Conservation (phyloP, 257 asterid species). For the Nicotiana tomentosiformis region DNA sequence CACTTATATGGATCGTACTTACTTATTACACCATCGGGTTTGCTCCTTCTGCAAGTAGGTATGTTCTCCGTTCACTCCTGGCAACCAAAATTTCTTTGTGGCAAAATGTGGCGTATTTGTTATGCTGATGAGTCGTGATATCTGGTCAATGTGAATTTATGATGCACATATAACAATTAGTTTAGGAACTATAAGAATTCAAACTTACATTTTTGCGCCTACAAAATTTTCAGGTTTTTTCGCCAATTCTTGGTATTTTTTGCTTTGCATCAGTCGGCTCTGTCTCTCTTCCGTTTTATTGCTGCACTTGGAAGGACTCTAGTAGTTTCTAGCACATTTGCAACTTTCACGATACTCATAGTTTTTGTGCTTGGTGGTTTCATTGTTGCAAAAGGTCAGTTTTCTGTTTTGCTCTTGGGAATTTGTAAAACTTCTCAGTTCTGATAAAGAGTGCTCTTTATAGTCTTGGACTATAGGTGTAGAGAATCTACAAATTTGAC, state of each 20-base stretch:
- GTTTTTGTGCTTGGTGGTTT: slow-evolving; percentile 94
- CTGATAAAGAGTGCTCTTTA: background rate
- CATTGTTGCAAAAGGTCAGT: slow-evolving; percentile 75
- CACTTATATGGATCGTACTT: slow-evolving; percentile 75
- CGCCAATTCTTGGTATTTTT: slow-evolving; percentile 76
- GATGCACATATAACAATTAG: background rate
- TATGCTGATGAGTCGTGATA: background rate
- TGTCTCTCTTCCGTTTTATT: slow-evolving; percentile 76
- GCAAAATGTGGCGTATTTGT: background rate
- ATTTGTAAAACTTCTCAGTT: background rate
- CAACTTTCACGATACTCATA: slow-evolving; percentile 78
- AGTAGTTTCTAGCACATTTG: slow-evolving; percentile 75
- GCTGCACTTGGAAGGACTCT: slow-evolving; percentile 79
- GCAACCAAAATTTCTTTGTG: background rate
- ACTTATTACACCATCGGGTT: slow-evolving; percentile 94
- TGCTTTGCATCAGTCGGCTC: slow-evolving; percentile 88
- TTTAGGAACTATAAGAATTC: background rate
- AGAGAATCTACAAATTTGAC: background rate
- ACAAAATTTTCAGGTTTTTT: slow-evolving; percentile 54
- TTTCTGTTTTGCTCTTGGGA: background rate
- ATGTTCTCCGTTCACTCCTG: slow-evolving; percentile 15
- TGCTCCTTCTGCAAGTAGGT: slow-evolving; percentile 83
- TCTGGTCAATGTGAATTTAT: background rate
- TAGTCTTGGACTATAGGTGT: background rate
- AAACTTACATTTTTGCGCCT: slow-evolving; percentile 2